These are phyloP conservation scores for Suillus plorans DNA, from an alignment of 768 basidiomycete species.

Conservation along the genomic window DNA sequence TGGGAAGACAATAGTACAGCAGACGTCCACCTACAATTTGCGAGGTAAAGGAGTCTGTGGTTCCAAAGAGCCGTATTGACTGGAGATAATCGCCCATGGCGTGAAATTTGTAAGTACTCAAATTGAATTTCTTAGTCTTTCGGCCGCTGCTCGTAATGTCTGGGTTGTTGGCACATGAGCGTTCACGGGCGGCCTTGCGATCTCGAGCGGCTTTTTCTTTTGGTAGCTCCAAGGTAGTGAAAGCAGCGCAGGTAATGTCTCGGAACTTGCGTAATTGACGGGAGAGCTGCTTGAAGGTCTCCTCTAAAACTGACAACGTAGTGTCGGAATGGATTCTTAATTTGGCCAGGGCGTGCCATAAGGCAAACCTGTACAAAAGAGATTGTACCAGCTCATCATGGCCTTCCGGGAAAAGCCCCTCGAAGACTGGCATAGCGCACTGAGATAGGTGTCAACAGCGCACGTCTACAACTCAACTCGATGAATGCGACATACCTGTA, in stretches of 20 bases:
- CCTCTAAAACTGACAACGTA: not conserved
- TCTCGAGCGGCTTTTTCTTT: not conserved
- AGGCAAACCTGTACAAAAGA: not conserved
- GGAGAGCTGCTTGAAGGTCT: not conserved
- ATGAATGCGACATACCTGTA: not conserved
- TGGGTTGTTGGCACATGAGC: not conserved
- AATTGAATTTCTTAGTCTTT: not conserved
- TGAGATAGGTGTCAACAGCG: not conserved
- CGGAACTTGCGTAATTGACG: not conserved
- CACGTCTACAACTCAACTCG: too few species aligned
- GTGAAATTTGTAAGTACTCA: not conserved
- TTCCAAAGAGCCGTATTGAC: not conserved
- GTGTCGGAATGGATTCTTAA: not conserved
- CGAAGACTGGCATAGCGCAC: not conserved
- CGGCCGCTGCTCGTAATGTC: not conserved
- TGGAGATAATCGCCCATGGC: not conserved
- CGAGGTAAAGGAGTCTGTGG: not conserved
- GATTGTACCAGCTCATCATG: not conserved
- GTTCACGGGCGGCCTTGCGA: not conserved
- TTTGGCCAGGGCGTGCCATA: not conserved
- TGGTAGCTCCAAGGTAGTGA: not conserved
- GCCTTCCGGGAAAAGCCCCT: not conserved
- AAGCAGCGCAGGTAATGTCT: not conserved
- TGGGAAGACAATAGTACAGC: too few species aligned
- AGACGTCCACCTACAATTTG: not conserved